Base-by-base conservation (phyloP, 148 eudicot species). In the Fallopia convolvulus region DNA sequence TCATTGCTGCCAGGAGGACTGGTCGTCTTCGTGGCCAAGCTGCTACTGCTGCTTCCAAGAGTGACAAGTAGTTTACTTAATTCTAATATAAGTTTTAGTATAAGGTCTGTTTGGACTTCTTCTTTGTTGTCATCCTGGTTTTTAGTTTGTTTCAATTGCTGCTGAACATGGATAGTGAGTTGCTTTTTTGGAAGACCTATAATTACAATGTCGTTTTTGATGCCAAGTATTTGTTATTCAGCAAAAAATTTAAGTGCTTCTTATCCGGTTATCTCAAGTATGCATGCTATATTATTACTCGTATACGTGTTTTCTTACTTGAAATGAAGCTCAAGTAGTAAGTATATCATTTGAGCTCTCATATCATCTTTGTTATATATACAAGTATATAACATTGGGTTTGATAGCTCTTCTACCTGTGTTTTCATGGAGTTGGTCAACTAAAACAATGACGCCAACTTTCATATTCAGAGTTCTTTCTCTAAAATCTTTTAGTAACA, bases 1-100 rank as follows among this genome's bases (percentile, higher is more conserved):
- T 84, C 61, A 84, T 84, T 77, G 86, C 86, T 58, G 86, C 86
- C 42, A 79, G 82, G 76, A 84, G 86, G 74, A 84, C 84, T 74
- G 86, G 86, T 79, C 86, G 86, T 79, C 70, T 65, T 23, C 70
- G 70, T 65, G 70, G 70, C 2, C 70, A 65, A 65, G 70, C 70
- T 23, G 70, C 70, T 8, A 23, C 70, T 23, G 70, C 70, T 23
- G 70, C 70, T 65, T 65, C 70, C 36, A 65, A 65, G 70, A 33
- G 32, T 33, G 70, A 65, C 70, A 65, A 65, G 70, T 65, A 65
- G 40, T 21, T 23, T 21, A 3, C 17, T 14, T 4, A 15, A 13
- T 50, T 14, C 15, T 50, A 3, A 17, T 17, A 50, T n/a, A 6
- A 2, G 50, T 13, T 50, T 5, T 14, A 17, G 18, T 4, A 0